These are phyloP conservation scores for Penicillium crystallinum DNA, from an alignment of 495 filamentous ascomycete genomes.

Conservation along the genomic window DNA sequence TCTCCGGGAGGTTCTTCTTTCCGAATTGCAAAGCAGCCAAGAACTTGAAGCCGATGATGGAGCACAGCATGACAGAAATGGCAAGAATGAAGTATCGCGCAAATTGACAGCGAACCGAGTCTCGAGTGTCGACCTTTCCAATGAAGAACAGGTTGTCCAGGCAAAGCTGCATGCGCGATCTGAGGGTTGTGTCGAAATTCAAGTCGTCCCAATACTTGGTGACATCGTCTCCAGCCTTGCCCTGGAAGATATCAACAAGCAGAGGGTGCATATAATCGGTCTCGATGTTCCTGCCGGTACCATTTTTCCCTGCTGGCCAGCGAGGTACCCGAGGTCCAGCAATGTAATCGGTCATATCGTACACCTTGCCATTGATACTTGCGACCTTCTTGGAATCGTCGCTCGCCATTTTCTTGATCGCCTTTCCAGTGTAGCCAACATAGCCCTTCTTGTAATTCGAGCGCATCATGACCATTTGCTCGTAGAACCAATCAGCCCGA, in stretches of 20 bases:
- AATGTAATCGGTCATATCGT: constrained; percentile 86
- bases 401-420: constrained; percentile 62
- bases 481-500: constrained; percentile 83
- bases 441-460: constrained; percentile 80
- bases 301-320: constrained; percentile 44
- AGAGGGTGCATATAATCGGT: constrained; percentile 76
- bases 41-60: constrained; percentile 92
- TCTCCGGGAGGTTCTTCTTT: constrained; percentile 84
- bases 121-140: constrained; percentile 86
- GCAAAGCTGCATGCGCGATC: constrained; percentile 71
- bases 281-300: constrained; percentile 49
- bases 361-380: constrained; percentile 75
- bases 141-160: constrained; percentile 95
- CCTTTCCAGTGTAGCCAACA: constrained; percentile 76
- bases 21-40: constrained; percentile 92
- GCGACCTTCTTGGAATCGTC: constrained; percentile 61
- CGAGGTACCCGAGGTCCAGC: constrained; percentile 65
- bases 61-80: constrained; percentile 75
- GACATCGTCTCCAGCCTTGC: constrained; percentile 71
- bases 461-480: constrained; percentile 73
- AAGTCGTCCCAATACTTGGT: constrained; percentile 77
- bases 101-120: constrained; percentile 80
- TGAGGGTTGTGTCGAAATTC: constrained; percentile 46
- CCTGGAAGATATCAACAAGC: constrained; percentile 72
- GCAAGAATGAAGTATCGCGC: constrained; percentile 86